Evolutionary conservation across 768 basidiomycete species (phyloP), one percentile per base, ranked within the genome.

Genomic region (Collybiopsis confluens): DNA sequence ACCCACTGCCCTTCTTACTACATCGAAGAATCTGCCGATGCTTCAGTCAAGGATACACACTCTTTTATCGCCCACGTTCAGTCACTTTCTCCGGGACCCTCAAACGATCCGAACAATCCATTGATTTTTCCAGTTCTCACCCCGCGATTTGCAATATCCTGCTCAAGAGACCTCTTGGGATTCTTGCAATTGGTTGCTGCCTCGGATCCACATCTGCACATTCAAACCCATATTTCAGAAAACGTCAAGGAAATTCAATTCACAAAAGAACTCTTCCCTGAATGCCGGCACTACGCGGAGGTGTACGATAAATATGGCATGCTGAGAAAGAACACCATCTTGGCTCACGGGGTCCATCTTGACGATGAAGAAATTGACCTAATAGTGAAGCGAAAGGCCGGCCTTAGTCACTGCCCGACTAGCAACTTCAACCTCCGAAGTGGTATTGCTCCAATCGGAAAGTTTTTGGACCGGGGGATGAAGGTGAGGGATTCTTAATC

Each of bases 131-230:
- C 96, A 4, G 84, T 93, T 62, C 71, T 98, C 40, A 98, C 96
- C 0, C 96, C 96, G 13, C 89, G 96, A n/a, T 98, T 98, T 67
- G 96, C 96, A 21, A 88, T 98, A 55, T 85, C 90, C 10, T 96
- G 93, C 69, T 83, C 93, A 0, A 67, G 75, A 11, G 70, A 79
- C n/a, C 81, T 95, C 27, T 77, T 98, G 46, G 44, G 63, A 1
- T 68, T 71, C 3, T 75, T 98, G 4, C 84, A 88, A 8, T 59
- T 70, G 4, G 69, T 96, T 37, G 88, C 88, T 0, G 63, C 70
- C 20, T 64, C 73, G 2, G 80, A 90, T 61, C 77, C 83, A 3
- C 58, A 69, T 1, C 75, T 98, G 30, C 78, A 79, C 49, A 88
- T 97, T 48, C 96, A 98, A 70, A 98, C 96, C 2, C 96, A 98